A percentile compares a stretch with the other conserved stretches of the same genome.
Evolutionary conservation across 2,329 filamentous ascomycete genomes (phyloP).

Genomic region (Colletotrichum cereale): DNA sequence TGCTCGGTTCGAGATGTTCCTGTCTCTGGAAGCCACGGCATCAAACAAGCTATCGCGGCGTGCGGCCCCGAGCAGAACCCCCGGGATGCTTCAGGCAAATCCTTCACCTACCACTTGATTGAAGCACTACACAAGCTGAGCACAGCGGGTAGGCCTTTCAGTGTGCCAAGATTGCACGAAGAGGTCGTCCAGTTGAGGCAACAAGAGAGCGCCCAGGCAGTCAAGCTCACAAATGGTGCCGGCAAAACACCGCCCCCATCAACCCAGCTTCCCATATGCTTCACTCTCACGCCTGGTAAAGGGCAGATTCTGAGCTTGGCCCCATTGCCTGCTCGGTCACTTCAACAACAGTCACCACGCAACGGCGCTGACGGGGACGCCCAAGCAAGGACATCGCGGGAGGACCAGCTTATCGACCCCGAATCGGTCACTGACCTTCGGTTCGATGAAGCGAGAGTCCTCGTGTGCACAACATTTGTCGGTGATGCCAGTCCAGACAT

Average conservation of each 20-base stretch:
- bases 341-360: constrained; percentile 49
- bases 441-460: constrained; percentile 72
- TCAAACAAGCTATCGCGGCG: constrained; percentile 74
- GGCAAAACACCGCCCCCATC: constrained; percentile 51
- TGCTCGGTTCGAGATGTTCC: constrained; percentile 67
- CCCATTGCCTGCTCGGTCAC: constrained; percentile 54
- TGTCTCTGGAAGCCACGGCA: constrained; percentile 64
- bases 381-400: constrained; percentile 45
- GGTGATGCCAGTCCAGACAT: constrained; percentile 75
- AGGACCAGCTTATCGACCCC: constrained; percentile 60
- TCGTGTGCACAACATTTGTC: constrained; percentile 76
- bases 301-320: constrained; percentile 66
- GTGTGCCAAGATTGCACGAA: constrained; percentile 67
- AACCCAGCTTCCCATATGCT: constrained; percentile 62
- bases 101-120: constrained; percentile 69
- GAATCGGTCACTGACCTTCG: constrained; percentile 66
- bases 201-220: constrained; percentile 57
- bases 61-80: constrained; percentile 64
- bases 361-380: constrained; percentile 36
- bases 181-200: constrained; percentile 63
- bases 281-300: constrained; percentile 67
- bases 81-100: constrained; percentile 60
- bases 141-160: constrained; percentile 64
- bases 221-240: constrained; percentile 60
- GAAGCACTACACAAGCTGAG: constrained; percentile 68